Evolutionary conservation across 495 filamentous ascomycete genomes (phyloP), one percentile per base, ranked within the genome.

Genomic region (Hyaloscypha variabilis): DNA sequence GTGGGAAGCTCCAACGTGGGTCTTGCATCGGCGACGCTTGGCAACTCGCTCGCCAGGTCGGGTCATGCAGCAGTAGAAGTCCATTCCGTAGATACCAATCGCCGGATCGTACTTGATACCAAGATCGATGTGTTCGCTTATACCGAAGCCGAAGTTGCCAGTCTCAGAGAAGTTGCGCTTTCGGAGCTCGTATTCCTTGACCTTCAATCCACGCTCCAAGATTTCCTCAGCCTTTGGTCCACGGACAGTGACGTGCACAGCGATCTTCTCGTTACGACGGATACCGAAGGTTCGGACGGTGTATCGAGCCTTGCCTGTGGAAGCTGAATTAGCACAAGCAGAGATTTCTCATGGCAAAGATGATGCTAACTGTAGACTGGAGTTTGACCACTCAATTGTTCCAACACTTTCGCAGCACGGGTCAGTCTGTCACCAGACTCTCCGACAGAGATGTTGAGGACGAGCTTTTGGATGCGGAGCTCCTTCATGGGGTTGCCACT

Each of bases 201-300:
- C 96, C 89, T 98, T 98, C 74, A 99, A 88, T 76, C 96, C 96
- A 85, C 96, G 94, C 91, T 99, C 96, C 76, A 99, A 88, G 76
- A 99, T 99, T 83, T 99, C 96, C 88, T 99, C 96, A 67, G 96
- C 96, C 89, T 99, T 99, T 83, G 96, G 93, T 73, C 96, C 96
- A 77, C 96, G 95, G 82, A 99, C 93, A 78, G 96, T 99, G 77
- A 99, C 96, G 84, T 99, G 96, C 65, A 99, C 96, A 70, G 96
- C 86, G 76, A 99, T 98, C 90, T 98, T 99, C 81, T 99, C 95
- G 88, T 99, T 98, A 91, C 95, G 93, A 78, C 96, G 94, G 87
- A 99, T 99, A 90, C 96, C 96, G 86, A 99, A 99, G 77, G 94
- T 97, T 83, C 96, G 94, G 87, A 99, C 96, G 72, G 96, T 99